Evolutionary conservation across 2,329 filamentous ascomycete genomes (phyloP), one percentile per base, ranked within the genome.

Genomic region (Stagonosporopsis chrysanthemi): DNA sequence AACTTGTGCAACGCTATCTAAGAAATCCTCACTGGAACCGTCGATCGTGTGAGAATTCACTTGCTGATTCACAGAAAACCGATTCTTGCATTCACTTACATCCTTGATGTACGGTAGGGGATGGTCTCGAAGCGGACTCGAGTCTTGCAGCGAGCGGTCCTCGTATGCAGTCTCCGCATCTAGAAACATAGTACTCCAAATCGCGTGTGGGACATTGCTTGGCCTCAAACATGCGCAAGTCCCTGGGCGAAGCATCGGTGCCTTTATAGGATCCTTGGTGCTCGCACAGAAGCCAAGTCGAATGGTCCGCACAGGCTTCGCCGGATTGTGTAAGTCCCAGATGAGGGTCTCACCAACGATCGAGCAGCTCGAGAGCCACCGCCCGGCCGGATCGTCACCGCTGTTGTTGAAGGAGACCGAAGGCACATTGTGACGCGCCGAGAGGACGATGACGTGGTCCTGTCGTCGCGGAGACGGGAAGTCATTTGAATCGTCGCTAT

Each of bases 391-490:
- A 62, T 87, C 85, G 38, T 83, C 75, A 15, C 81, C 80, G 35
- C 79, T 85, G 60, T 87, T 87, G 58, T 85, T 80, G 67, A 88
- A 88, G 0, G 80, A 78, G 19, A 88, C 78, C 42, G 78, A 78
- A 1, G 86, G 86, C 17, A 88, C 84, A 62, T 88, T 88, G 8
- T 71, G 56, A 3, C 40, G 35, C 8, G 60, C 64, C 3, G 22
- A 35, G 15, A 72, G 61, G n/a, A 56, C 64, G 4, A 75, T 62
- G 14, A 62, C 29, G 24, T 63, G 65, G 38, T 74, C 63, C 17
- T 56, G 45, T 26, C 69, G 56, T 67, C 78, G 62, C 57, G 63
- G 51, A 68, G 54, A 51, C 40, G 65, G 53, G 61, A 69, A 61
- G 60, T 75, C 58, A 65, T 63, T 8, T 15, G 44, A 11, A 12